Evolutionary conservation across 768 basidiomycete species (phyloP), one percentile per base, ranked within the genome.

Genomic region (Lentinula aciculospora): DNA sequence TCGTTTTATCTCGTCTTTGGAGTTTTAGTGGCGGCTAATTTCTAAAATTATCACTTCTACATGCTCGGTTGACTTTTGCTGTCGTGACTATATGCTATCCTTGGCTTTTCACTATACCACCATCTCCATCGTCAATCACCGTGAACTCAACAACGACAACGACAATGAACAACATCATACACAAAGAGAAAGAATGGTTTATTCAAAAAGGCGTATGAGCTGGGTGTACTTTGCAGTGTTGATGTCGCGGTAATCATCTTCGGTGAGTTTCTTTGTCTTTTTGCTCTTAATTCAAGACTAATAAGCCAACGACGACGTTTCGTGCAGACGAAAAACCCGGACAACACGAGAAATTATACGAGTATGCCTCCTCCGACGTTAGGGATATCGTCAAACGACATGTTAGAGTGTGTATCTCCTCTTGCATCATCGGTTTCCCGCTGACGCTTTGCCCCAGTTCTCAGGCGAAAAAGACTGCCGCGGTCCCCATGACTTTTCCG

Each of bases 191-290:
- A 88, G 74, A 87, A 86, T 59, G 86, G 86, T 1, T 76, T 88
- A 57, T 88, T 88, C 83, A 88, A 88, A 68, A 88, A 88, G 65
- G 86, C 86, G 0, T 88, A 87, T 66, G 86, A 88, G 68, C 82
- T 88, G 53, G 86, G 86, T n/a, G 86, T 88, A 5, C 78, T 88
- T 40, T 88, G 86, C 68, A 86, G 84, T 10, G 86, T 88, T 61
- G 86, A 88, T 62, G 84, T 88, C 23, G 85, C 84, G 1, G 85
- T 88, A 67, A 82, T 88, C 67, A 86, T 88, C 63, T 88, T 88
- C 57, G 86, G 86, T 84, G 48, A 56, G 78, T 67, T 28, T 25
- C 36, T 39, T 6, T 39, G n/a, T 15, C 31, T 23, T 21, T 53
- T 23, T 60, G 36, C 58, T 62, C 28, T 51, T 3, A 25, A 31